Evolutionary conservation across 2,329 filamentous ascomycete species (phyloP).

Genomic region (Paecilomyces niveus): DNA sequence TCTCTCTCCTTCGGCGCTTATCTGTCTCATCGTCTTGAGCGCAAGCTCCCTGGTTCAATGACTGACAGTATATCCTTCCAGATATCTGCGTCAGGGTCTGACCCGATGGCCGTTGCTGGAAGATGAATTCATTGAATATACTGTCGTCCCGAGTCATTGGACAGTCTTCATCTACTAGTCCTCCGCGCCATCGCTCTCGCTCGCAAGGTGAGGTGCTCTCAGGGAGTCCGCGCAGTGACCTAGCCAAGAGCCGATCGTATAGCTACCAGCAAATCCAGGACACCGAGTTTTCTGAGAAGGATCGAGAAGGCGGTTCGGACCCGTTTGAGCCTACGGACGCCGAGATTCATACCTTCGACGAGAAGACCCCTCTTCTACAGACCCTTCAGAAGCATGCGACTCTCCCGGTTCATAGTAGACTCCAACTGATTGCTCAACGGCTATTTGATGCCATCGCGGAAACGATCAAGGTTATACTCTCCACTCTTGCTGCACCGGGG

Average conservation of each 20-base stretch:
- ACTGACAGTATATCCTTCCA: constrained; percentile 9
- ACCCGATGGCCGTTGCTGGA: constrained; percentile 47
- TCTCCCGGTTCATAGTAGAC: constrained; percentile 29
- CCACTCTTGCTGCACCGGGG: constrained; percentile 70
- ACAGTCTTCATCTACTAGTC: constrained; percentile 44
- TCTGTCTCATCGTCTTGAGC: constrained; percentile 5
- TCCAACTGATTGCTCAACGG: constrained; percentile 56
- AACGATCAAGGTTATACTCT: constrained; percentile 70
- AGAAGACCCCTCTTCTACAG: constrained; percentile 63
- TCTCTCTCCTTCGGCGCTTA: not conserved
- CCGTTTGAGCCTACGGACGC: constrained; percentile 21
- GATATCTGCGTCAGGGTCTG: constrained; percentile 29
- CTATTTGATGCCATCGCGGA: constrained; percentile 66
- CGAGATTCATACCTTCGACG: constrained; percentile 43
- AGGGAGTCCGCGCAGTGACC: constrained; percentile 22
- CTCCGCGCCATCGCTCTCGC: constrained; percentile 46
- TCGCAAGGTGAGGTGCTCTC: constrained; percentile 43
- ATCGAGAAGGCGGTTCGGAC: constrained; percentile 16
- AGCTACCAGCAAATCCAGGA: constrained; percentile 34
- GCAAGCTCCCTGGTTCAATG: not conserved
- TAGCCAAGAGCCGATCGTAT: constrained; percentile 35
- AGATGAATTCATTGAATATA: constrained; percentile 96
- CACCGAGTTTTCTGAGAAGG: constrained; percentile 21
- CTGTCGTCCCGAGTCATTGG: constrained; percentile 75
- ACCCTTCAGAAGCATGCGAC: constrained; percentile 28